phyloP scores from a whole-genome alignment of 495 filamentous ascomycete species.

The Bacidia gigantensis region DNA sequence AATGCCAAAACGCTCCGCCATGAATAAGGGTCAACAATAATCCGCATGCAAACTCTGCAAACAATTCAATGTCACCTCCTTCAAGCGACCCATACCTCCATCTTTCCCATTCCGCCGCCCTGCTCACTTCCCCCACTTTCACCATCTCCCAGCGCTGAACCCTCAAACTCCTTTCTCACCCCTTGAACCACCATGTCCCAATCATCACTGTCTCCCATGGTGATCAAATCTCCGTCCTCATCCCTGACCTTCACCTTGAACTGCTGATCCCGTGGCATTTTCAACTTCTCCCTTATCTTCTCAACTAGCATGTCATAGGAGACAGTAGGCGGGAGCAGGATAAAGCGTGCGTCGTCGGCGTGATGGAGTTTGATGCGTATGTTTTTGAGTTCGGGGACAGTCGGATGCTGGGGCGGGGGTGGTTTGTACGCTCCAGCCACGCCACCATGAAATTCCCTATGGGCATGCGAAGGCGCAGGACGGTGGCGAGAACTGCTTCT shows the following conservation, averaged over 20 bases:
- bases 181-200: conserved; percentile 66
- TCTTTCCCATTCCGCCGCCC: conserved; percentile 69
- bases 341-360: conserved; percentile 80
- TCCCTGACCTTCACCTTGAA: conserved; percentile 79
- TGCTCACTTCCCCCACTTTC: conserved; percentile 20
- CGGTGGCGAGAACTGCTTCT: conserved; percentile 11
- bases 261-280: conserved; percentile 53
- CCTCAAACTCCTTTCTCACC: conserved; percentile 52
- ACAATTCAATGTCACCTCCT: too few relatives aligned
- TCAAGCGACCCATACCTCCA: conserved; percentile 56
- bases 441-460: not conserved
- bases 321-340: conserved; percentile 66
- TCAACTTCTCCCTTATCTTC: conserved; percentile 74
- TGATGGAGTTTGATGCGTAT: conserved; percentile 84
- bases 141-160: conserved; percentile 11
- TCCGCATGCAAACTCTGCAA: too few relatives aligned
- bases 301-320: conserved; percentile 62
- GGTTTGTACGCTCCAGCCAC: conserved; percentile 3
- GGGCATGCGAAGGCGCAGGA: conserved; percentile 18
- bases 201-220: conserved; percentile 93
- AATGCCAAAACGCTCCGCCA: too few relatives aligned
- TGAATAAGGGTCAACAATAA: too few relatives aligned
- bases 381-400: conserved; percentile 32
- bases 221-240: conserved; percentile 84
- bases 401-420: conserved; percentile 23